Conservation (phyloP, 805 yeast genomes). For the Starmerella davenportii region DNA sequence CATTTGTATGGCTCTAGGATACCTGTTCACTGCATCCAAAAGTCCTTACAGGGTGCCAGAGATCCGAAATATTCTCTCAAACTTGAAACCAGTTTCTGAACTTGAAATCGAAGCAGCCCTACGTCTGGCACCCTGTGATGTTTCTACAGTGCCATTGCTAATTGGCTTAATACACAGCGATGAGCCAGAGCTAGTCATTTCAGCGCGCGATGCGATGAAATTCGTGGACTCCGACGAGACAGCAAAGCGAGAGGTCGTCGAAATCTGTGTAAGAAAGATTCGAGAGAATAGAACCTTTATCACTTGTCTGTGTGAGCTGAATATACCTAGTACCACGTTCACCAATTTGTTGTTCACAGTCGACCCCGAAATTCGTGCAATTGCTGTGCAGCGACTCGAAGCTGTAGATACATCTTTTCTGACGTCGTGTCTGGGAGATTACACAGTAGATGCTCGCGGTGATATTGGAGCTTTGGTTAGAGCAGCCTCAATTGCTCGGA, state of each 20-base stretch:
- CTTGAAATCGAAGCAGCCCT: slow-evolving; percentile 4
- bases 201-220: not conserved
- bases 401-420: not conserved
- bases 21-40: too few species aligned
- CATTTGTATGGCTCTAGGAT: too few species aligned
- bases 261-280: not conserved
- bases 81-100: slow-evolving; percentile 3
- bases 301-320: not conserved
- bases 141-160: not conserved
- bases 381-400: slow-evolving; percentile 6
- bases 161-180: not conserved
- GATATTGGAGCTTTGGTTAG: slow-evolving; percentile 80
- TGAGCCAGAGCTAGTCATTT: not conserved
- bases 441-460: slow-evolving; percentile 63
- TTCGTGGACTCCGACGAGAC: not conserved
- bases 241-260: not conserved
- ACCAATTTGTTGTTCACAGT: not conserved
- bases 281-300: not conserved
- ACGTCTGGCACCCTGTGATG: not conserved
- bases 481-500: slow-evolving; percentile 29
- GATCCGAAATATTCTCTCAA: too few species aligned
- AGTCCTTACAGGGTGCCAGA: too few species aligned
- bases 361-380: slow-evolving; percentile 12
- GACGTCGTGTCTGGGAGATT: slow-evolving; percentile 38
- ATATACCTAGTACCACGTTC: not conserved